Conservation (phyloP, 805 yeast genomes). For the Kurtzmaniella cleridarum region DNA sequence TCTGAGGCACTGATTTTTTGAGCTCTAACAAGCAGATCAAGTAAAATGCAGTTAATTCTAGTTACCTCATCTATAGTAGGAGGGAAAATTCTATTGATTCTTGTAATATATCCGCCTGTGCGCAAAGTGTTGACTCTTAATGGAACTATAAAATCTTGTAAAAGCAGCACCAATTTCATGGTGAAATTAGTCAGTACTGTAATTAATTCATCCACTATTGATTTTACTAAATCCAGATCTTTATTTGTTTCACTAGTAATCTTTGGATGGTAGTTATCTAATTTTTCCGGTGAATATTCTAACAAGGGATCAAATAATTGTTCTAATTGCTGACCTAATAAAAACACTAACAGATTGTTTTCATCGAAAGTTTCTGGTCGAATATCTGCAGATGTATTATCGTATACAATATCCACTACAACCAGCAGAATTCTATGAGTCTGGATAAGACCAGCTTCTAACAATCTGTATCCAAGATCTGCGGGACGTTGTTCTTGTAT, state of each 20-base stretch:
- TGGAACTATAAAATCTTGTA: constrained; percentile 77
- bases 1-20: constrained; percentile 67
- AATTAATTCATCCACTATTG: constrained; percentile 63
- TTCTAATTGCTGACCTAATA: constrained; percentile 81
- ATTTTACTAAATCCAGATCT: constrained; percentile 29
- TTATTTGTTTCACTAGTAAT: constrained; percentile 8
- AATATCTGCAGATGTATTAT: constrained; percentile 32
- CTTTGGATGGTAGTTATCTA: constrained; percentile 39
- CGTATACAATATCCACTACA: constrained; percentile 71
- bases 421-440: constrained; percentile 45
- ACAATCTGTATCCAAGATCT: constrained; percentile 51
- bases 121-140: constrained; percentile 64
- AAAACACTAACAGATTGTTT: constrained; percentile 70
- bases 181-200: constrained; percentile 72
- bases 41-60: constrained; percentile 78
- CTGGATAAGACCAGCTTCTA: constrained; percentile 55
- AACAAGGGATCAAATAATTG: constrained; percentile 83
- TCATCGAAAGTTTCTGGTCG: constrained; percentile 44
- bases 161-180: constrained; percentile 61
- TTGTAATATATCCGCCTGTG: constrained; percentile 48
- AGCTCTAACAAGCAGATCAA: constrained; percentile 69
- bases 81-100: constrained; percentile 77
- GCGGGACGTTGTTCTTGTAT: constrained; percentile 48
- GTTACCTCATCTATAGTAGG: constrained; percentile 95
- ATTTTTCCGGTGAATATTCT: constrained; percentile 88